These are phyloP conservation scores for Lonicera japonica DNA, from an alignment of 129 eudicot species.

Conservation along the genomic window DNA sequence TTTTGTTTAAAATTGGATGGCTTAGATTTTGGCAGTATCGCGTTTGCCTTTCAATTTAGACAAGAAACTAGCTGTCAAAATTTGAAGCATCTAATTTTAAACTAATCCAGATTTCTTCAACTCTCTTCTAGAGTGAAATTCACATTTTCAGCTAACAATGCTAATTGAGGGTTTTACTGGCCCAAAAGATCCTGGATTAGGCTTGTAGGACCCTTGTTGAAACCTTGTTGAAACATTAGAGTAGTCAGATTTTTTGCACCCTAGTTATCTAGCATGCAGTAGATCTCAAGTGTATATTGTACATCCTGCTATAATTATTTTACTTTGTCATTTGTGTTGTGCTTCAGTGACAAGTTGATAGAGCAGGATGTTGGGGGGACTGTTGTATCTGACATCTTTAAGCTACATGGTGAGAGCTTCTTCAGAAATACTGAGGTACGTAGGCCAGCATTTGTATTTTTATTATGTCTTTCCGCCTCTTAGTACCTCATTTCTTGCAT, in stretches of 20 bases:
- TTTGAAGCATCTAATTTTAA: too few species aligned
- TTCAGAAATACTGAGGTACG: conserved; percentile 88
- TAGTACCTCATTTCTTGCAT: too few species aligned
- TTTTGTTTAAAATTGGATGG: too few species aligned
- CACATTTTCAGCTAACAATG: neutral
- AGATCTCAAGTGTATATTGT: neutral
- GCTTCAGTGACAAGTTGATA: conserved; percentile 68
- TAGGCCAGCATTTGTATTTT: neutral
- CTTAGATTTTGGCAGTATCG: too few species aligned
- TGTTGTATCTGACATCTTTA: conserved; percentile 82
- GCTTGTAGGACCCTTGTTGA: neutral
- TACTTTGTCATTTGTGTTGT: conserved; percentile 14
- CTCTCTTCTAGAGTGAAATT: too few species aligned
- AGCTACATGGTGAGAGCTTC: conserved; percentile 68
- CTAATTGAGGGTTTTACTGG: neutral
- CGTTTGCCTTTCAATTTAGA: too few species aligned
- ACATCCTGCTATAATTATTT: conserved; percentile 8
- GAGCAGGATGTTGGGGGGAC: conserved; percentile 67
- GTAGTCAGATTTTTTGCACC: neutral
- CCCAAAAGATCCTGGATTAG: neutral
- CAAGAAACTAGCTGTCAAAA: too few species aligned
- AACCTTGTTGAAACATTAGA: neutral
- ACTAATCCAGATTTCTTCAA: too few species aligned
- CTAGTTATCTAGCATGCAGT: neutral
- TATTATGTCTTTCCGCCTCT: too few species aligned